These are phyloP conservation scores for Adansonia rubrostipa DNA, from an alignment of 441 rosid species.

Conservation along the genomic window DNA sequence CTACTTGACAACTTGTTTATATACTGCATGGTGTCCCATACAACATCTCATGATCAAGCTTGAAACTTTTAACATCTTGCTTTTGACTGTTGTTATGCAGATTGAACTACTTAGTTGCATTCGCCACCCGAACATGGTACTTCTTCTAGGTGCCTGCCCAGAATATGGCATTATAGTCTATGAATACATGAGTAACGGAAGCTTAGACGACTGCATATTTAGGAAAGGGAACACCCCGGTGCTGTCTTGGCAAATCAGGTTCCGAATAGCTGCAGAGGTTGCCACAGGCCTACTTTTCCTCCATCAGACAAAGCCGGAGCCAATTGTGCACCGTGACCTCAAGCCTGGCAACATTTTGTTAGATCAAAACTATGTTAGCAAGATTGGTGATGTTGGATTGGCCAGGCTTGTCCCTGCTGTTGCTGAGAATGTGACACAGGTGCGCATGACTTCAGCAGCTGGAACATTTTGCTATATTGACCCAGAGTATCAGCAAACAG, in stretches of 20 bases:
- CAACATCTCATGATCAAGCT: background rate
- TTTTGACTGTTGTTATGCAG: constrained; percentile 31
- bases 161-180: constrained; percentile 71
- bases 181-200: constrained; percentile 74
- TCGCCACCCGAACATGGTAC: constrained; percentile 79
- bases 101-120: constrained; percentile 71
- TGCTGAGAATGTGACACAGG: constrained; percentile 62
- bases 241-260: constrained; percentile 69
- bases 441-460: constrained; percentile 52
- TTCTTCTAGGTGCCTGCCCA: constrained; percentile 78
- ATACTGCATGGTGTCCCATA: background rate
- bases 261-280: constrained; percentile 66
- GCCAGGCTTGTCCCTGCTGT: constrained; percentile 66
- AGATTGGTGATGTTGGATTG: constrained; percentile 69
- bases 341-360: constrained; percentile 73
- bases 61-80: background rate
- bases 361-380: constrained; percentile 66
- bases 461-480: constrained; percentile 77
- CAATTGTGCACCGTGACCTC: constrained; percentile 74
- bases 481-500: constrained; percentile 80
- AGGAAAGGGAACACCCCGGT: constrained; percentile 45
- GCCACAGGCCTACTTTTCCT: constrained; percentile 66
- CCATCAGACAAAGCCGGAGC: constrained; percentile 78
- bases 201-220: constrained; percentile 62
- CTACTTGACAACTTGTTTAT: background rate